phyloP scores from a whole-genome alignment of 1,139 yeast genomes.

The Geotrichum europaeum region DNA sequence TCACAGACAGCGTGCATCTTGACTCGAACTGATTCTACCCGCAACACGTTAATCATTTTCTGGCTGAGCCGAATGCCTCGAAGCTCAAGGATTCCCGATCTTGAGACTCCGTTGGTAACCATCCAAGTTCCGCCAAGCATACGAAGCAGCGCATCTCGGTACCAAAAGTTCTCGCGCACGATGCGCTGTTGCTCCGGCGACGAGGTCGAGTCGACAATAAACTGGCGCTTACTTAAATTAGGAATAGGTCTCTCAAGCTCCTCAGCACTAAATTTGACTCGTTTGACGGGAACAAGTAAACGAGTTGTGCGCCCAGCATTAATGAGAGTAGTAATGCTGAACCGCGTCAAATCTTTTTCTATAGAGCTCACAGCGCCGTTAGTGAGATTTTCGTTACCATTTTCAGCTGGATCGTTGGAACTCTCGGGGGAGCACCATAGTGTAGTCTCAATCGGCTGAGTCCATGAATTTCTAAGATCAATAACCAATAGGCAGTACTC shows the following conservation, averaged over 20 bases:
- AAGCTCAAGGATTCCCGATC: constrained; percentile 58
- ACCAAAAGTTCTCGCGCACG: constrained; percentile 70
- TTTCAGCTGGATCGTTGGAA: constrained; percentile 22
- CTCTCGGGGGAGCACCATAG: constrained; percentile 35
- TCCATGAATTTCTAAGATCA: constrained; percentile 70
- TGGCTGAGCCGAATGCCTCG: constrained; percentile 58
- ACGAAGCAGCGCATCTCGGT: constrained; percentile 57
- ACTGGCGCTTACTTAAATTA: constrained; percentile 67
- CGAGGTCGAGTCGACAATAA: constrained; percentile 54
- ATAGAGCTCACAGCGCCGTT: constrained; percentile 17
- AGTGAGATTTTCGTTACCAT: constrained; percentile 10
- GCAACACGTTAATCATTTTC: constrained; percentile 39
- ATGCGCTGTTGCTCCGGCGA: constrained; percentile 49
- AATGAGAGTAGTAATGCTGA: constrained; percentile 31
- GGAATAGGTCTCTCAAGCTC: constrained; percentile 56
- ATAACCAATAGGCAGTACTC: constrained; percentile 58
- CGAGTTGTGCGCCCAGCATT: constrained; percentile 52
- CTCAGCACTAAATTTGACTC: constrained; percentile 44
- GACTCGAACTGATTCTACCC: constrained; percentile 45
- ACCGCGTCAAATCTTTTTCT: constrained; percentile 15
- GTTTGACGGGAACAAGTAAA: constrained; percentile 60
- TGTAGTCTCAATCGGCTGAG: constrained; percentile 33
- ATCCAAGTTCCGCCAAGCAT: constrained; percentile 62
- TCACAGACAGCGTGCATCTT: constrained; percentile 26
- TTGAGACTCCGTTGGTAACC: constrained; percentile 28